A percentile compares a stretch with the other conserved stretches of the same genome.
Conservation (phyloP, 345 rosid genomes). For the Hirschfeldia incana region DNA sequence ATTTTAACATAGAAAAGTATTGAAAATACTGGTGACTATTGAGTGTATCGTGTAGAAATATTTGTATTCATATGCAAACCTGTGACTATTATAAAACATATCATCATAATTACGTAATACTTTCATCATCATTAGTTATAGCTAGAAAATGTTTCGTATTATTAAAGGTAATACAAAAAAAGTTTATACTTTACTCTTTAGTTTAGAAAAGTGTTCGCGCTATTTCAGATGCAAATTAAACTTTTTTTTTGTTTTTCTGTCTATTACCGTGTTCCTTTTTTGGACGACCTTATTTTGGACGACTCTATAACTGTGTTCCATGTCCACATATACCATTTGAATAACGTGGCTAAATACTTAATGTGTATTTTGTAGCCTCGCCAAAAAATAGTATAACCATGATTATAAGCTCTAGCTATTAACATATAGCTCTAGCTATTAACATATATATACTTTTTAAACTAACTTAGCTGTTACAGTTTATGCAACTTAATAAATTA, state of each 20-base stretch:
- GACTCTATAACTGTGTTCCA: not conserved
- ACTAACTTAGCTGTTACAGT: not conserved
- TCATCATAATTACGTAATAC: slow-evolving; percentile 27
- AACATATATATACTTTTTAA: not conserved
- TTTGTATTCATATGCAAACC: not conserved
- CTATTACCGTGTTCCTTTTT: not conserved
- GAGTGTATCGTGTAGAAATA: not conserved
- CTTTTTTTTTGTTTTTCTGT: not conserved
- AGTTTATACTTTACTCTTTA: not conserved
- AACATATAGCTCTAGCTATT: not conserved
- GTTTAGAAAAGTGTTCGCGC: not conserved
- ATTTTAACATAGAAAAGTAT: not conserved
- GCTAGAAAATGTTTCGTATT: not conserved
- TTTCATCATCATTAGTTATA: slow-evolving; percentile 3
- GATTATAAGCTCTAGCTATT: not conserved
- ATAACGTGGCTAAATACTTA: not conserved
- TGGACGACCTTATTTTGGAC: no score
- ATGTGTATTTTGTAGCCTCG: not conserved
- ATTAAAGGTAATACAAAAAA: not conserved
- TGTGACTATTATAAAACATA: not conserved
- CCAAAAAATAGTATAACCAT: not conserved
- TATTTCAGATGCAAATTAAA: not conserved
- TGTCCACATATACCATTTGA: not conserved
- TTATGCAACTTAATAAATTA: not conserved
- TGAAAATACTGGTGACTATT: not conserved